Evolutionary conservation across 1,284 basidiomycete species (phyloP).

Genomic region (Cryptococcus sp.): DNA sequence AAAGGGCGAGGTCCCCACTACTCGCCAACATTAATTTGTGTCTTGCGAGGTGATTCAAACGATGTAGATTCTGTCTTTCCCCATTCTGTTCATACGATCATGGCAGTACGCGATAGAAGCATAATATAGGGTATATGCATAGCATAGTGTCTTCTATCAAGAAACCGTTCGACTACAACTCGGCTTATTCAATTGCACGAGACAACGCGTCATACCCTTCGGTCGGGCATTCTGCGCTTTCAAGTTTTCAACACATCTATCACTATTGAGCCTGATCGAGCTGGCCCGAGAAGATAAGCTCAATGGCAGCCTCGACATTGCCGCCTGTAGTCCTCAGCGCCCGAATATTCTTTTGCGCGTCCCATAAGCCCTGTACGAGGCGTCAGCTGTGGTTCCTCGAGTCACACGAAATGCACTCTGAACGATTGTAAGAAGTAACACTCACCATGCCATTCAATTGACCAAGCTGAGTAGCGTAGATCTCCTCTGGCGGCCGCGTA

Average conservation of each 20-base stretch:
- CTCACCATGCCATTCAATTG: slow-evolving; percentile 52
- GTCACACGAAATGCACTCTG: neutral
- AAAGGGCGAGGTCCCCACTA: slow-evolving; percentile 34
- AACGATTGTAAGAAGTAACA: slow-evolving; percentile 2
- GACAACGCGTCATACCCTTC: too few relatives aligned
- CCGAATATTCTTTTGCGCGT: slow-evolving; percentile 83
- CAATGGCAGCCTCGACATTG: slow-evolving; percentile 84
- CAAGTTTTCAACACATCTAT: too few relatives aligned
- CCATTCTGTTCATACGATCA: neutral
- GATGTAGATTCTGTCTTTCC: neutral
- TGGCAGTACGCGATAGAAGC: neutral
- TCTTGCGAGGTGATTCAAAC: neutral
- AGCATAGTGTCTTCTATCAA: neutral
- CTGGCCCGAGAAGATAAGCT: slow-evolving; percentile 76
- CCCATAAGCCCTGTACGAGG: slow-evolving; percentile 71
- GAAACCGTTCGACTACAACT: neutral
- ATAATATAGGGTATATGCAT: slow-evolving; percentile 5
- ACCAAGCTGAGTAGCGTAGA: slow-evolving; percentile 77
- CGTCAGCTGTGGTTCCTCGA: slow-evolving; percentile 1
- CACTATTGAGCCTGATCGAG: slow-evolving; percentile 20
- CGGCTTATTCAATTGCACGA: neutral
- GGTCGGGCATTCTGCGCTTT: too few relatives aligned
- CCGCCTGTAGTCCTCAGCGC: slow-evolving; percentile 83
- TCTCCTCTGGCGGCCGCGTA: slow-evolving; percentile 75
- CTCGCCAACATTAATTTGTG: slow-evolving; percentile 17